Evolutionary conservation across 1,139 yeast species (phyloP).

Genomic region (Spathaspora sp.): DNA sequence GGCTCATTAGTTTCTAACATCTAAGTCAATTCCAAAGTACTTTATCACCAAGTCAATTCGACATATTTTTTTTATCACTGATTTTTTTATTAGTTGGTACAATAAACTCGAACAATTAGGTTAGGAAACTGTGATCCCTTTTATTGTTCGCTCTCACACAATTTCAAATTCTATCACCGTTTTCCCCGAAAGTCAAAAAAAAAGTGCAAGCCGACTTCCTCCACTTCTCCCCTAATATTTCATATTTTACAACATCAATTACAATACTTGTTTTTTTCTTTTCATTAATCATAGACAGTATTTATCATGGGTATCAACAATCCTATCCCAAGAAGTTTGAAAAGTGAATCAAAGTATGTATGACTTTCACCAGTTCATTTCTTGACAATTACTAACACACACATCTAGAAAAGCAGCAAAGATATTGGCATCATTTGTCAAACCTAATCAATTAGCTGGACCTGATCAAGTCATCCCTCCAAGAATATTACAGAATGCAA

Average conservation of each 20-base stretch:
- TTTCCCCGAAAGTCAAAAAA: not conserved
- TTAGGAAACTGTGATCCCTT: not conserved
- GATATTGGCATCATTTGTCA: conserved; percentile 81
- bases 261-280: not conserved
- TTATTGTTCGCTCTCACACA: not conserved
- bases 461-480: conserved; percentile 93
- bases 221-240: not conserved
- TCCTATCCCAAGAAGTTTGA: conserved; percentile 90
- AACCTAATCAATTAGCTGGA: conserved; percentile 93
- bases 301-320: conserved; percentile 67
- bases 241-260: not conserved
- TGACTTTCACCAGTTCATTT: not conserved
- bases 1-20: too few relatives aligned
- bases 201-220: not conserved
- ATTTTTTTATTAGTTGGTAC: too few relatives aligned
- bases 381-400: conserved; percentile 6
- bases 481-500: conserved; percentile 80
- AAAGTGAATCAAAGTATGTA: conserved; percentile 81
- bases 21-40: too few relatives aligned
- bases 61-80: too few relatives aligned
- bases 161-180: not conserved
- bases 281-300: not conserved
- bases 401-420: conserved; percentile 84
- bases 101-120: not conserved
- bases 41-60: too few relatives aligned